Percentiles rank a stretch among this genome's conserved stretches.
These are phyloP conservation scores for Penicillium thymicola DNA, from an alignment of 2,329 filamentous ascomycete genomes.

Conservation along the genomic window DNA sequence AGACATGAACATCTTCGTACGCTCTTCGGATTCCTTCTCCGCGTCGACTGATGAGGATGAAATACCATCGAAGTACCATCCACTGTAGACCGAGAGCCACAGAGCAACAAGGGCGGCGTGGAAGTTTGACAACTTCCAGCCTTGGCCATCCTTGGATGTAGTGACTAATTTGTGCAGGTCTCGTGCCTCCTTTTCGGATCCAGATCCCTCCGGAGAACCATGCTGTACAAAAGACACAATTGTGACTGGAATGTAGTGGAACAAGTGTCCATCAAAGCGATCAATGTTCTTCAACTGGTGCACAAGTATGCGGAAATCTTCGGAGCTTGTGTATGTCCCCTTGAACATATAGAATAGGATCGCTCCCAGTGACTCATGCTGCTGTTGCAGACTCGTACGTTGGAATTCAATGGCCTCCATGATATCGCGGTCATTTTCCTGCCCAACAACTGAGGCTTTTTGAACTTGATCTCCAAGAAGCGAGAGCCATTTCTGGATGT, in stretches of 20 bases:
- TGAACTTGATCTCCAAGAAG: constrained; percentile 72
- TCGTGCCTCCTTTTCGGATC: constrained; percentile 65
- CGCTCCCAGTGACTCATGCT: constrained; percentile 85
- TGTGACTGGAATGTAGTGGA: constrained; percentile 80
- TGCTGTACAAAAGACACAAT: constrained; percentile 74
- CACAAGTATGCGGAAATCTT: constrained; percentile 73
- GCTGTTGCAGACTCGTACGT: constrained; percentile 72
- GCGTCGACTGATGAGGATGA: constrained; percentile 62
- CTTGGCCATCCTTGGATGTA: constrained; percentile 61
- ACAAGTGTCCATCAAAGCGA: constrained; percentile 68
- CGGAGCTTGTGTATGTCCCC: constrained; percentile 63
- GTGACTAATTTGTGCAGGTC: constrained; percentile 67
- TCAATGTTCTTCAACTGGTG: constrained; percentile 66
- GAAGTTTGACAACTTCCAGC: constrained; percentile 71
- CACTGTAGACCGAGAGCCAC: constrained; percentile 93
- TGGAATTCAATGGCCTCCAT: constrained; percentile 79
- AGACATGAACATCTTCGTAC: constrained; percentile 70
- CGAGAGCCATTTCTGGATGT: constrained; percentile 73
- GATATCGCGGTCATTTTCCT: constrained; percentile 60
- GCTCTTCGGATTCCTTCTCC: constrained; percentile 63
- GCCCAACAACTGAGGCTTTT: constrained; percentile 70
- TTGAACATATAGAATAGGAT: constrained; percentile 77
- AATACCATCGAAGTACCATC: constrained; percentile 75
- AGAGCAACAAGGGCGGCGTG: constrained; percentile 75
- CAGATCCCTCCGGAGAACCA: constrained; percentile 70